Percentiles rank a stretch among this genome's conserved stretches.
Evolutionary conservation across 768 basidiomycete species (phyloP).

Genomic region (Clathrus columnatus): DNA sequence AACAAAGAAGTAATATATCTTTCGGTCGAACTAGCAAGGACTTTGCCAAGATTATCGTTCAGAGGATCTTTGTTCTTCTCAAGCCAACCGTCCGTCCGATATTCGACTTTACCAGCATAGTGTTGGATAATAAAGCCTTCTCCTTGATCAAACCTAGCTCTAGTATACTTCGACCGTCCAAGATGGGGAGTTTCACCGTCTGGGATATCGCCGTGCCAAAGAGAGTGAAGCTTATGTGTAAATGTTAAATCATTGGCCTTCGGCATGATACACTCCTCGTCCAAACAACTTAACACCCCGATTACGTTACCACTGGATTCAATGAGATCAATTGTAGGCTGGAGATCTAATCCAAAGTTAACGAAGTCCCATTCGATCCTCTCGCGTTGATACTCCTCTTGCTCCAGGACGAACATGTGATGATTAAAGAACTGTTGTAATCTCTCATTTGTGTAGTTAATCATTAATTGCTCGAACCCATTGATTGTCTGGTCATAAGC

Average conservation of each 20-base stretch:
- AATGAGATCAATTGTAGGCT: slow-evolving; percentile 97
- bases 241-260: slow-evolving; percentile 93
- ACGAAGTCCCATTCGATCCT: slow-evolving; percentile 97
- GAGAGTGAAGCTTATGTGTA: slow-evolving; percentile 78
- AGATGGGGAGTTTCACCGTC: slow-evolving; percentile 47
- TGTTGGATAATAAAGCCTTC: slow-evolving; percentile 68
- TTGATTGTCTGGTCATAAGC: slow-evolving; percentile 59
- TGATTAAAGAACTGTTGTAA: slow-evolving; percentile 98
- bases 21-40: slow-evolving; percentile 76
- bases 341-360: slow-evolving; percentile 94
- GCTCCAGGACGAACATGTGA: slow-evolving; percentile 99
- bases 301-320: slow-evolving; percentile 68
- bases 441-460: slow-evolving; percentile 99
- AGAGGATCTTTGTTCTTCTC: slow-evolving; percentile 99
- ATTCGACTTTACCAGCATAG: slow-evolving; percentile 95
- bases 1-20: slow-evolving; percentile 78
- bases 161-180: slow-evolving; percentile 75
- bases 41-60: slow-evolving; percentile 89
- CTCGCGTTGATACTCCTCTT: slow-evolving; percentile 96
- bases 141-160: slow-evolving; percentile 74
- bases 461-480: slow-evolving; percentile 93
- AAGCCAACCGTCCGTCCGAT: slow-evolving; percentile 91
- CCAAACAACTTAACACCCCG: slow-evolving; percentile 86
- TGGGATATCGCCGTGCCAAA: slow-evolving; percentile 52
- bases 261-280: slow-evolving; percentile 99